Base-by-base conservation (phyloP, 805 yeast species). In the Yamadazyma olivae region DNA sequence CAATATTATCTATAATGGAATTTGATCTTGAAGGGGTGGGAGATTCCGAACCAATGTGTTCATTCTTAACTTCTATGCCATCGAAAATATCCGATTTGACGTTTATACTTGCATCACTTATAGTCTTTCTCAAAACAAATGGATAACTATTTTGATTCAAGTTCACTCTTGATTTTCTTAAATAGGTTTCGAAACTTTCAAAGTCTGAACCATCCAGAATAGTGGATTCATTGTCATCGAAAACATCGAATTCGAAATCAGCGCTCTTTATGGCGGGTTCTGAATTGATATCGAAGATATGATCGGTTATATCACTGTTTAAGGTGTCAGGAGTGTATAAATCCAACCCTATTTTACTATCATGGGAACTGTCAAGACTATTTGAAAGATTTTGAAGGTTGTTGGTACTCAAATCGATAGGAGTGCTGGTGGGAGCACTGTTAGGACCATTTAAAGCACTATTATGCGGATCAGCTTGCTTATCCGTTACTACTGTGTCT, bases 161-260 rank as follows among this genome's bases (percentile, higher is more conserved):
- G 36, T 64, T 59, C 1, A 59, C 37, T 24, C 68, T 44, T 3
- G 70, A 60, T 29, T 50, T 50, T 17, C 72, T 48, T 30, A 67
- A 47, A 39, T 47, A 67, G 9, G 46, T 47, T 9, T 54, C 62
- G 38, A 54, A 60, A 37, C 56, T 41, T 13, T 42, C 43, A 17
- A 43, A 34, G 18, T 32, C 28, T 2, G 38, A 33, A 12, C 29
- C 31, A 16, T 20, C 27, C 4, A 43, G 39, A 23, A 44, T 31
- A 3, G 44, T 44, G 5, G 44, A 39, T 25, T 44, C 45, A 22
- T 38, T 44, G 30, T 44, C 48, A 27, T 38, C 20, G 16, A 35
- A 35, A 8, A 29, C 15, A 15, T 35, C 34, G 25, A 27, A 16
- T 6, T 16, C 31, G 12, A 25, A 25, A 25, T 26, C 20, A 9